Base-by-base conservation (phyloP, 805 yeast species). In the Yarrowia divulgata region DNA sequence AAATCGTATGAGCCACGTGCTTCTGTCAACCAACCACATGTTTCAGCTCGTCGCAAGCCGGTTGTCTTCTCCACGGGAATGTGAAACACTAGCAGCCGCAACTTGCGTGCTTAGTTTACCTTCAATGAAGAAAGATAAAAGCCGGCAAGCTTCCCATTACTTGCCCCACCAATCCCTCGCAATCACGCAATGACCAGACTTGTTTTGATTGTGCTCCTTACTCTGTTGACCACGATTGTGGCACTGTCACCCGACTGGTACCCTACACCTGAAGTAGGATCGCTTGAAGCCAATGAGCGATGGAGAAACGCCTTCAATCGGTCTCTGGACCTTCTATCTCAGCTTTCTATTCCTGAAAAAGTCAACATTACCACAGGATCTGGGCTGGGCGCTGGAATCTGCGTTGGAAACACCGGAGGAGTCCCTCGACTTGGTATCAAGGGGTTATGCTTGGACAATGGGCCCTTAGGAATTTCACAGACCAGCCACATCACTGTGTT, bases 331-430 rank as follows among this genome's bases (percentile, higher is more conserved):
- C 74, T 87, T 39, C 88, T 86, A 16, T 83, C 84, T 67, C 84
- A 83, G 71, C 83, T 87, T 85, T 80, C 88, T 3, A 81, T 84
- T 43, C 77, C 82, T 29, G 90, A 87, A 73, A 87, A 86, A 71
- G 88, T 85, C 35, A 87, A 87, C 74, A 76, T 87, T 60, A 87
- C 90, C 6, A 84, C 89, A 3, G 90, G 90, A 14, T 85, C 86
- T 10, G 88, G 88, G 12, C 86, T 87, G 85, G 87, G 87, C 0
- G 80, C 85, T 18, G 89, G 88, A 8, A 87, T 52, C 12, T 52
- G 58, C 13, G 58, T 35, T 87, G 90, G 89, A 0, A 87, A 86
- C 73, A 85, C 89, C 0, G 90, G 89, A 0, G 79, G 84, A 8
- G 83, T 86, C 50, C 87, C 87, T 29, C 75, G 89, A 42, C 77